These are phyloP conservation scores for Neopestalotiopsis sp. DNA, from an alignment of 2,329 filamentous ascomycete genomes.

Conservation along the genomic window DNA sequence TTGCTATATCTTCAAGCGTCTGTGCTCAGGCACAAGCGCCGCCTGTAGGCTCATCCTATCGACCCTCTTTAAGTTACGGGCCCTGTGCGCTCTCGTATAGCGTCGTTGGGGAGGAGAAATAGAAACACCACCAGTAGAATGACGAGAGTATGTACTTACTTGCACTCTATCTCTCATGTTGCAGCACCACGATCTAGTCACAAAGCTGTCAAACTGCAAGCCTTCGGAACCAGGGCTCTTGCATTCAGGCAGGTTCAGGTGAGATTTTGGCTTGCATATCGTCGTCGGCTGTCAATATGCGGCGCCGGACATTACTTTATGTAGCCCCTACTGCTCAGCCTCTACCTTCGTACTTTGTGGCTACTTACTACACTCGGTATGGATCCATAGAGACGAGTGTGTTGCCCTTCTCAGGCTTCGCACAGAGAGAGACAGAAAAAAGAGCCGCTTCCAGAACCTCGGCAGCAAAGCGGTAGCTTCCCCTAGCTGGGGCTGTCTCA, in stretches of 20 bases:
- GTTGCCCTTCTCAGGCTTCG: neutral
- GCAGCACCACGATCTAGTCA: neutral
- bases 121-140: neutral
- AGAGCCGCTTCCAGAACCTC: conserved; percentile 4
- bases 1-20: neutral
- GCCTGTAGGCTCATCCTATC: neutral
- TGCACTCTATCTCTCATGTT: neutral
- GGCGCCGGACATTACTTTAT: neutral
- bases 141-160: neutral
- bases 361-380: neutral
- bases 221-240: neutral
- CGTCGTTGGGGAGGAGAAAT: neutral
- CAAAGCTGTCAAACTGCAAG: neutral
- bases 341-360: neutral
- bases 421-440: neutral
- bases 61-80: neutral
- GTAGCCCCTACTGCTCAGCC: neutral
- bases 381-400: neutral
- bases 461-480: neutral
- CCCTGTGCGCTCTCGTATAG: neutral
- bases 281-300: neutral
- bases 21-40: conserved; percentile 9
- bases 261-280: neutral
- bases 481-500: conserved; percentile 3
- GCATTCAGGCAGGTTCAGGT: neutral